These are phyloP conservation scores for Pyrenopolyporus hunteri DNA, from an alignment of 495 filamentous ascomycete species.

Conservation along the genomic window DNA sequence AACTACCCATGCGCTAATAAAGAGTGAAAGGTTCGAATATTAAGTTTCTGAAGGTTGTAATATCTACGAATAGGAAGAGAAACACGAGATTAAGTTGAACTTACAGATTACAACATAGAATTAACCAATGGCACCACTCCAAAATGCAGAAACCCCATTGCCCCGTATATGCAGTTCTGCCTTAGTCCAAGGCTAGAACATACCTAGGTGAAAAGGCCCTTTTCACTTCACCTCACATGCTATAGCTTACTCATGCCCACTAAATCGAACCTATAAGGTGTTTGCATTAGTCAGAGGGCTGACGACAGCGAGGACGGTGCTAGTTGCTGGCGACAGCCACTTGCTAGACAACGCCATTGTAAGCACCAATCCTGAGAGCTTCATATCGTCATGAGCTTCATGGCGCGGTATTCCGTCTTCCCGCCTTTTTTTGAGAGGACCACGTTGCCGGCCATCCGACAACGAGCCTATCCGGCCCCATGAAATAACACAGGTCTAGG, in stretches of 20 bases:
- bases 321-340: not conserved
- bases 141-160: not conserved
- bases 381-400: not conserved
- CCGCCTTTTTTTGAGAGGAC: not conserved
- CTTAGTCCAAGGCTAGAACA: not conserved
- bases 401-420: not conserved
- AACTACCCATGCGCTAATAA: too few relatives aligned
- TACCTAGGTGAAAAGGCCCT: not conserved
- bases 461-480: not conserved
- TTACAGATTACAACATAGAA: not conserved
- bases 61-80: too few relatives aligned
- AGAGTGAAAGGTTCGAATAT: too few relatives aligned
- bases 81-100: not conserved
- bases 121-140: not conserved
- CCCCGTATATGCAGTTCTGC: not conserved
- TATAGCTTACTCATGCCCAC: conserved; percentile 2
- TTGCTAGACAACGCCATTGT: not conserved
- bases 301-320: conserved; percentile 6
- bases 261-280: conserved; percentile 1
- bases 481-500: not conserved
- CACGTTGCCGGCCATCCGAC: not conserved
- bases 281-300: conserved; percentile 11
- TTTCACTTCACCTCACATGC: not conserved
- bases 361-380: not conserved
- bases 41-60: too few relatives aligned